Evolutionary conservation across 2,329 filamentous ascomycete species (phyloP).

Genomic region (Teratosphaeriaceae sp.): DNA sequence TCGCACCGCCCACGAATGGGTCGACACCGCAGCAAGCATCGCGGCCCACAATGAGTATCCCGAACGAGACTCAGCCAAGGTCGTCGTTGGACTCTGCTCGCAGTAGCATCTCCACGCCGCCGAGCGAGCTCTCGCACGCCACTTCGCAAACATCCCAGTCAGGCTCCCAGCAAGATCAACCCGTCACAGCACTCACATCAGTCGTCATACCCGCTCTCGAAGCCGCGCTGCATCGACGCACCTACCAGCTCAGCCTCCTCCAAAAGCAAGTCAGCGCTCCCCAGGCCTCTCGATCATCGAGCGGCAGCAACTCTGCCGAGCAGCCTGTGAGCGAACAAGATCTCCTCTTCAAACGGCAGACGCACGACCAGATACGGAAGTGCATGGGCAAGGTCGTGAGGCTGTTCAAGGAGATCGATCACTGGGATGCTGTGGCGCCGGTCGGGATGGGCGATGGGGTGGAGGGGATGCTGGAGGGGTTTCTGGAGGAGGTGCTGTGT

Average conservation of each 20-base stretch:
- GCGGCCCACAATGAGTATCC: not conserved
- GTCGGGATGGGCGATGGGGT: conserved; percentile 94
- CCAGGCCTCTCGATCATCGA: conserved; percentile 29
- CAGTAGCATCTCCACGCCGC: conserved; percentile 6
- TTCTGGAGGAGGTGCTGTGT: conserved; percentile 89
- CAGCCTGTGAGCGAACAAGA: conserved; percentile 15
- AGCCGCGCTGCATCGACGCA: conserved; percentile 76
- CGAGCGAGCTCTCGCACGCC: conserved; percentile 6
- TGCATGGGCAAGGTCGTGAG: conserved; percentile 77
- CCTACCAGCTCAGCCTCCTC: conserved; percentile 51
- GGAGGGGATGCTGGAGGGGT: conserved; percentile 79
- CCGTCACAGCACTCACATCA: conserved; percentile 79
- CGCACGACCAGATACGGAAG: conserved; percentile 75
- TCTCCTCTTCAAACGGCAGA: conserved; percentile 46
- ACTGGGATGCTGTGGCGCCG: conserved; percentile 75
- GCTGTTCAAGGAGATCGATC: conserved; percentile 84
- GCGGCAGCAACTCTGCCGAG: not conserved
- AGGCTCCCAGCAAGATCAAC: conserved; percentile 34
- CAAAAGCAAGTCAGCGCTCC: conserved; percentile 33
- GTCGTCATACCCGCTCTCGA: conserved; percentile 92
- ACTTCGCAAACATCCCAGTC: conserved; percentile 7
- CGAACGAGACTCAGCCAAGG: conserved; percentile 4
- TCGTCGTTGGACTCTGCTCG: conserved; percentile 11
- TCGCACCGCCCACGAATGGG: conserved; percentile 16
- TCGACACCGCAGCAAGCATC: not conserved